A percentile compares a stretch with the other conserved stretches of the same genome.
Evolutionary conservation across 1,139 yeast genomes (phyloP).

Genomic region (Geotrichum siamense): DNA sequence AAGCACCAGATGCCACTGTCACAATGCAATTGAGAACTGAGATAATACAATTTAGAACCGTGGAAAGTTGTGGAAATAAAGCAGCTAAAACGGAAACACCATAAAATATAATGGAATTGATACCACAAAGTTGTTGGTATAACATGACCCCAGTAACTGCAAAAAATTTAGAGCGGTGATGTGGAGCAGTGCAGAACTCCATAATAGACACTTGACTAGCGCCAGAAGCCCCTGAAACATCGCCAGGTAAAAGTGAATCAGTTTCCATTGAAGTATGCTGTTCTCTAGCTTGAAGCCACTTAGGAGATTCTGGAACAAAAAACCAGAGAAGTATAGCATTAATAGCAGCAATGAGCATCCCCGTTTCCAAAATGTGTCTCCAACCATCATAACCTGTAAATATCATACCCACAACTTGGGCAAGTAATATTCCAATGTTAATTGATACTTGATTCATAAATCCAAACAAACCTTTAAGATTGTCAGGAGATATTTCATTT

Average conservation of each 20-base stretch:
- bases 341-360: conserved; percentile 46
- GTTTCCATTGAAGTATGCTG: neutral
- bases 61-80: conserved; percentile 62
- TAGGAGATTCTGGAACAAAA: conserved; percentile 70
- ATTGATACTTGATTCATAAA: conserved; percentile 82
- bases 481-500: conserved; percentile 68
- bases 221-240: neutral
- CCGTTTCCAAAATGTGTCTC: conserved; percentile 61
- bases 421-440: conserved; percentile 71
- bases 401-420: conserved; percentile 64
- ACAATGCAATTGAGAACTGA: conserved; percentile 65
- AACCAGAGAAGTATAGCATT: conserved; percentile 42
- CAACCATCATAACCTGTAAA: conserved; percentile 64
- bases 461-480: conserved; percentile 69
- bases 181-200: conserved; percentile 5
- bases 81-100: conserved; percentile 76
- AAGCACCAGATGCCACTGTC: conserved; percentile 63
- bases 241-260: neutral
- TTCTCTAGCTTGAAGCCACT: conserved; percentile 44
- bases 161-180: conserved; percentile 49
- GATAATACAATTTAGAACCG: conserved; percentile 63
- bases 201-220: conserved; percentile 1
- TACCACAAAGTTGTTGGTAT: conserved; percentile 91
- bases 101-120: conserved; percentile 84
- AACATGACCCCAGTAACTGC: conserved; percentile 69